Evolutionary conservation across 176 grass and related monocot genomes (phyloP).

Genomic region (Oryza officinalis): DNA sequence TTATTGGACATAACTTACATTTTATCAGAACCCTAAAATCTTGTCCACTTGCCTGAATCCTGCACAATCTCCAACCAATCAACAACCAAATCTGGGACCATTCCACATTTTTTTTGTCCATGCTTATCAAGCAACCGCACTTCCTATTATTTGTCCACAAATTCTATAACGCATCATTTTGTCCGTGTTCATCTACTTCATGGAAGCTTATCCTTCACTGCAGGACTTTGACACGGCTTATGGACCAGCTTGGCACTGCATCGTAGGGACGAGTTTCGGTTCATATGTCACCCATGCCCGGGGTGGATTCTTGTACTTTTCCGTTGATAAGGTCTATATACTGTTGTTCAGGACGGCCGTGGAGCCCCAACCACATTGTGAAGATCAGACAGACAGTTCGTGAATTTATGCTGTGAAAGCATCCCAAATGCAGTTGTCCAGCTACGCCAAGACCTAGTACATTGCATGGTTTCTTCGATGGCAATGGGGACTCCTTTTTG

Average conservation of each 20-base stretch:
- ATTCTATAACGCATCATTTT: neutral
- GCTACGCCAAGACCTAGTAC: slow-evolving; percentile 11
- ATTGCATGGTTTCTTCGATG: slow-evolving; percentile 33
- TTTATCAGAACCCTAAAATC: neutral
- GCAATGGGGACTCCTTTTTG: slow-evolving; percentile 10
- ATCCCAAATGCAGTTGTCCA: slow-evolving; percentile 23
- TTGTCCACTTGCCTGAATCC: neutral
- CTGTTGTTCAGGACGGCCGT: slow-evolving; percentile 91
- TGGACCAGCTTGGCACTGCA: slow-evolving; percentile 97
- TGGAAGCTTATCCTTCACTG: slow-evolving; percentile 38
- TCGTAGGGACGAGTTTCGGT: slow-evolving; percentile 93
- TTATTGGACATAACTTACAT: neutral
- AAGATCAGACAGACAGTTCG: slow-evolving; percentile 7
- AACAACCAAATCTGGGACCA: neutral
- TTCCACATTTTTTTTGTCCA: neutral
- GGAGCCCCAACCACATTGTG: slow-evolving; percentile 53
- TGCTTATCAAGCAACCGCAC: neutral
- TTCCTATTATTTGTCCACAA: slow-evolving; percentile 18
- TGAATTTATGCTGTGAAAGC: neutral
- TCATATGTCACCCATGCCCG: slow-evolving; percentile 94
- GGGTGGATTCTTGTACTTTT: slow-evolving; percentile 95
- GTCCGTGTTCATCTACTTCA: slow-evolving; percentile 17
- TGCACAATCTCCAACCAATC: neutral
- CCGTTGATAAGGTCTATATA: slow-evolving; percentile 90
- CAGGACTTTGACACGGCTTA: slow-evolving; percentile 94